phyloP scores from a whole-genome alignment of 192 early-diverging fungal species.

The Coemansia sp. region DNA sequence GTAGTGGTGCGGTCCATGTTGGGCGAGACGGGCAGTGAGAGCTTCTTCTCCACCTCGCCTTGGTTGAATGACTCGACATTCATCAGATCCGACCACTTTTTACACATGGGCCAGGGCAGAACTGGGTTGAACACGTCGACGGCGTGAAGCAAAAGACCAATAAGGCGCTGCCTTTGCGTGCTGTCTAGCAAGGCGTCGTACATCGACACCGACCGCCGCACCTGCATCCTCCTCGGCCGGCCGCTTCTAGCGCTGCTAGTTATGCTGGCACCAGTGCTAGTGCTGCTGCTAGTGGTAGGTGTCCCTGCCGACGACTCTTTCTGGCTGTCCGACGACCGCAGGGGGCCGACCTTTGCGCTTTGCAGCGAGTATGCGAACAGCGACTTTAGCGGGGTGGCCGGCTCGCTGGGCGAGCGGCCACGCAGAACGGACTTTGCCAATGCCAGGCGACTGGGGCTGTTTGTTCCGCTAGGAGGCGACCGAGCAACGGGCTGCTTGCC shows the following conservation, averaged over 20 bases:
- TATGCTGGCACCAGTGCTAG: not conserved
- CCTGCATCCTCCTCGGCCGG: slow-evolving; percentile 26
- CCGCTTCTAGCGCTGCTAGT: not conserved
- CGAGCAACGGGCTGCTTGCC: not conserved
- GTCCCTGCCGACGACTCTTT: not conserved
- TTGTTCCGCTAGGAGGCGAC: not conserved
- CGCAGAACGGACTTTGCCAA: slow-evolving; percentile 7
- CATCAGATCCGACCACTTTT: slow-evolving; percentile 86
- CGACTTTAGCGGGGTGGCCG: slow-evolving; percentile 14
- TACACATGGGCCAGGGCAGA: slow-evolving; percentile 80
- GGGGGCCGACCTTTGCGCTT: slow-evolving; percentile 2
- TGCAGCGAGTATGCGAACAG: slow-evolving; percentile 8
- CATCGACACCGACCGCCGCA: slow-evolving; percentile 47
- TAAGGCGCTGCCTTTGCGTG: slow-evolving; percentile 61
- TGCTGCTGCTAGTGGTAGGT: not conserved
- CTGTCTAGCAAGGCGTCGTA: slow-evolving; percentile 50
- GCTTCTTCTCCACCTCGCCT: slow-evolving; percentile 77
- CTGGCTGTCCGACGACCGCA: not conserved
- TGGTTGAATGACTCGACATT: slow-evolving; percentile 85
- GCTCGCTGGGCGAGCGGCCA: slow-evolving; percentile 43
- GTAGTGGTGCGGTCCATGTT: slow-evolving; percentile 81
- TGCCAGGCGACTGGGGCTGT: slow-evolving; percentile 1
- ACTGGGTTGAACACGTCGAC: slow-evolving; percentile 89
- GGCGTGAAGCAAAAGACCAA: slow-evolving; percentile 76
- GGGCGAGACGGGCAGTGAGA: slow-evolving; percentile 76